phyloP scores from a whole-genome alignment of 768 basidiomycete species.

The Lenzites betulinus region DNA sequence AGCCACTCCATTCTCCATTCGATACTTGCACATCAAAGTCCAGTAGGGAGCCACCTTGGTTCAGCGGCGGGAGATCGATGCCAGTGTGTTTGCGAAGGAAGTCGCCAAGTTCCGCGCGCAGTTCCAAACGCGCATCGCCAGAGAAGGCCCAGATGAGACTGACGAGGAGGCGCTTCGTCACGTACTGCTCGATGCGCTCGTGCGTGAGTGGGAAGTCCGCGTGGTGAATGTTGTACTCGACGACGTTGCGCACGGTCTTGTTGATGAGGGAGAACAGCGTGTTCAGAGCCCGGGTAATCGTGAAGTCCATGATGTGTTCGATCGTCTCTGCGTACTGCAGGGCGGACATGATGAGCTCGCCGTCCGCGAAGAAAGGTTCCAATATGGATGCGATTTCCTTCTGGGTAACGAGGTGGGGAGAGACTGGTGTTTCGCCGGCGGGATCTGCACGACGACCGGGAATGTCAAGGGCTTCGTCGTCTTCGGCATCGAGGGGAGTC shows the following conservation, averaged over 20 bases:
- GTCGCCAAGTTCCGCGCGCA: conserved; percentile 87
- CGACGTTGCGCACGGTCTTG: conserved; percentile 90
- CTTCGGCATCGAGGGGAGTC: conserved; percentile 83
- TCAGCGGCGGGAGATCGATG: conserved; percentile 82
- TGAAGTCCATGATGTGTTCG: conserved; percentile 99
- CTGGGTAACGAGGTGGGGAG: conserved; percentile 72
- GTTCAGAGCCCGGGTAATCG: conserved; percentile 84
- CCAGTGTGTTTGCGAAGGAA: conserved; percentile 83
- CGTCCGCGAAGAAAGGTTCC: conserved; percentile 79
- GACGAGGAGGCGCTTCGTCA: conserved; percentile 85
- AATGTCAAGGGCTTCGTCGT: conserved; percentile 72
- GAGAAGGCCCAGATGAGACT: conserved; percentile 98
- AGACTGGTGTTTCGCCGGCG: conserved; percentile 51
- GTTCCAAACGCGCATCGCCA: conserved; percentile 90
- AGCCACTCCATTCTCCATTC: conserved; percentile 85
- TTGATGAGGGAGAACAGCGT: conserved; percentile 97
- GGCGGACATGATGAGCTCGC: conserved; percentile 79
- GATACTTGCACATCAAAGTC: conserved; percentile 93
- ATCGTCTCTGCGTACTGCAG: conserved; percentile 80
- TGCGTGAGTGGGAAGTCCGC: conserved; percentile 87
- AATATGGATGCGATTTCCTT: conserved; percentile 72
- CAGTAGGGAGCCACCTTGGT: conserved; percentile 80
- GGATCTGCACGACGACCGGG: conserved; percentile 61
- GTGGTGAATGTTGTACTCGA: conserved; percentile 95
- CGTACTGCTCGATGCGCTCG: conserved; percentile 89